Evolutionary conservation across 176 grass and related monocot species (phyloP).

Genomic region (Avena sativa): DNA sequence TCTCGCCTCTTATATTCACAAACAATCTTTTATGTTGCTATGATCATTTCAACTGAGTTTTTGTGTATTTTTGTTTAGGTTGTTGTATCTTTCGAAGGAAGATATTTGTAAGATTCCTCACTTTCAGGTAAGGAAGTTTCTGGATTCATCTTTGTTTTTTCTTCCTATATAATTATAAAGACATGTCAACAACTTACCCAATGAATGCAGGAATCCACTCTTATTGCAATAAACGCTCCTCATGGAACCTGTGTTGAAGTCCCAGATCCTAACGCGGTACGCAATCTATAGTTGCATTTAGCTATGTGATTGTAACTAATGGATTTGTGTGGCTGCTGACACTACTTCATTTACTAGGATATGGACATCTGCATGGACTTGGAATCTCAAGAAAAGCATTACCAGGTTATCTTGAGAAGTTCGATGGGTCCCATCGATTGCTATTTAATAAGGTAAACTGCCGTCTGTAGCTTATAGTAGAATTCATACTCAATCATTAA

Average conservation of each 20-base stretch:
- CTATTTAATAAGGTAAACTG: constrained; percentile 77
- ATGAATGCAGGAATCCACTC: constrained; percentile 67
- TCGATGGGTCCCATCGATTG: constrained; percentile 83
- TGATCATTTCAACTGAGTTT: constrained; percentile 24
- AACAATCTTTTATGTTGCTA: constrained; percentile 22
- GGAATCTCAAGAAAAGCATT: constrained; percentile 63
- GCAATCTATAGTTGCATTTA: constrained; percentile 28
- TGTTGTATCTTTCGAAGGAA: constrained; percentile 68
- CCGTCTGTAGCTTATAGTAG: background rate
- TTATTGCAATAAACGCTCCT: constrained; percentile 87
- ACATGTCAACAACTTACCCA: constrained; percentile 28
- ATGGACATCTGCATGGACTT: constrained; percentile 49
- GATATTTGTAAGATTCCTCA: constrained; percentile 70
- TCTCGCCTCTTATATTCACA: constrained; percentile 3
- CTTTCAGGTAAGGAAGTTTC: constrained; percentile 66
- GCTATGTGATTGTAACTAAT: constrained; percentile 5
- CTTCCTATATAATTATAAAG: constrained; percentile 33
- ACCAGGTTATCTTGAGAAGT: constrained; percentile 82
- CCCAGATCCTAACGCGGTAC: constrained; percentile 80
- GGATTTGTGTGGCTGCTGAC: constrained; percentile 28
- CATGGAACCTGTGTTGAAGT: constrained; percentile 91
- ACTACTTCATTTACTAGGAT: constrained; percentile 53
- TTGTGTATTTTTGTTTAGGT: constrained; percentile 54
- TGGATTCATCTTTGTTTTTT: constrained; percentile 25
- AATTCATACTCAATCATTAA: constrained; percentile 22